phyloP scores from a whole-genome alignment of 495 filamentous ascomycete species.

The Ascobolus immersus region DNA sequence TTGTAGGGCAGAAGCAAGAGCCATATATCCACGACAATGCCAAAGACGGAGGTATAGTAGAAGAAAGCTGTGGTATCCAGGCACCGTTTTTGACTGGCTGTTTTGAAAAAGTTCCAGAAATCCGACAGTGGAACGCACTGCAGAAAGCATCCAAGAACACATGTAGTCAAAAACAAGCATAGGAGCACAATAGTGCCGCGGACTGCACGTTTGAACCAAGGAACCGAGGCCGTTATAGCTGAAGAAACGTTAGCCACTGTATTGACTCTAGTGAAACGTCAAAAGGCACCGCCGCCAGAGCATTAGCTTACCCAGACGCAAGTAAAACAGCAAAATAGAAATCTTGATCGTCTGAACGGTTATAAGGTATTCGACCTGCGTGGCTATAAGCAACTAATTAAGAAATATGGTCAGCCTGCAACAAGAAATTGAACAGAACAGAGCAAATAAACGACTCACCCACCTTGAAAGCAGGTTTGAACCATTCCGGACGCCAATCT shows the following conservation, averaged over 20 bases:
- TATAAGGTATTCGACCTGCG: conserved; percentile 23
- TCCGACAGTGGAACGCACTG: conserved; percentile 23
- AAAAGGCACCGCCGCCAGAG: not conserved
- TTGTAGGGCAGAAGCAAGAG: conserved; percentile 26
- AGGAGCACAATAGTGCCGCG: conserved; percentile 19
- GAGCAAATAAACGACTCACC: no score
- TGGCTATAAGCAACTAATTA: conserved; percentile 18
- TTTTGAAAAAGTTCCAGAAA: conserved; percentile 22
- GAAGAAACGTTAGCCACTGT: no score
- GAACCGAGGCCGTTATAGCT: no score
- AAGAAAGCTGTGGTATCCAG: conserved; percentile 27
- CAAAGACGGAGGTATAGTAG: conserved; percentile 23
- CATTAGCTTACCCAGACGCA: conserved; percentile 23
- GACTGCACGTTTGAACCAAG: no score
- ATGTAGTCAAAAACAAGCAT: conserved; percentile 18
- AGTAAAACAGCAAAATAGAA: conserved; percentile 25
- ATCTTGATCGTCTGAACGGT: conserved; percentile 20
- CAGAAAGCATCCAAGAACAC: conserved; percentile 18
- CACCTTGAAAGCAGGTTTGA: no score
- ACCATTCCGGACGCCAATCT: no score
- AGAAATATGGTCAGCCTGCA: no score
- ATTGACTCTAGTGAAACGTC: not conserved
- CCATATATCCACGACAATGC: conserved; percentile 27
- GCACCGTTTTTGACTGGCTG: conserved; percentile 16
- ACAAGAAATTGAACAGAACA: no score